A percentile compares a stretch with the other conserved stretches of the same genome.
These are phyloP conservation scores for Cucumis melo DNA, from an alignment of 306 rosid genomes.

Conservation along the genomic window DNA sequence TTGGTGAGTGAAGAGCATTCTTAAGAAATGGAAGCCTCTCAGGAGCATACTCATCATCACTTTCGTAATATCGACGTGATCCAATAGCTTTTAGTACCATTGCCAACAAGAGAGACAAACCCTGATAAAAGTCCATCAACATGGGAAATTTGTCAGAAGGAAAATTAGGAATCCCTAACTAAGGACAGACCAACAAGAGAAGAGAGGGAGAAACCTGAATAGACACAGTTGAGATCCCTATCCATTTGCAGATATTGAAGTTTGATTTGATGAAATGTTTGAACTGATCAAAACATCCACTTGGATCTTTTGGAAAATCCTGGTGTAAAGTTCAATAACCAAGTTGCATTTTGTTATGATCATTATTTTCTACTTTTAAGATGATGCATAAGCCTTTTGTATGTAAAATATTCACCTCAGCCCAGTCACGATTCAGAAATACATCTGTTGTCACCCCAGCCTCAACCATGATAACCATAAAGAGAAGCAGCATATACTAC, in stretches of 20 bases:
- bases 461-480: slow-evolving; percentile 53
- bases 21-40: slow-evolving; percentile 56
- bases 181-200: not conserved
- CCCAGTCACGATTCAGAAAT: slow-evolving; percentile 60
- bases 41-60: slow-evolving; percentile 57
- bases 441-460: slow-evolving; percentile 57
- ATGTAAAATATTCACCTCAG: slow-evolving; percentile 27
- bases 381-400: not conserved
- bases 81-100: slow-evolving; percentile 74
- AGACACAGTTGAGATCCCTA: slow-evolving; percentile 46
- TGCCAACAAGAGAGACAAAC: slow-evolving; percentile 55
- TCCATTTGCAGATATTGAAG: slow-evolving; percentile 61
- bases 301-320: slow-evolving; percentile 77
- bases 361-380: not conserved
- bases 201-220: slow-evolving; percentile 40
- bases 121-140: slow-evolving; percentile 21
- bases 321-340: slow-evolving; percentile 14
- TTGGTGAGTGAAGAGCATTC: slow-evolving; percentile 31
- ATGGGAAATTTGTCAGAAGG: not conserved
- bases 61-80: slow-evolving; percentile 52
- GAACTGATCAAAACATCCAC: slow-evolving; percentile 49
- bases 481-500: slow-evolving; percentile 56
- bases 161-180: not conserved
- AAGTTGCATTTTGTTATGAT: not conserved
- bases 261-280: slow-evolving; percentile 46